Percentiles rank a stretch among this genome's conserved stretches.
Conservation (phyloP, 768 basidiomycete genomes). For the Tephrocybe sp. region DNA sequence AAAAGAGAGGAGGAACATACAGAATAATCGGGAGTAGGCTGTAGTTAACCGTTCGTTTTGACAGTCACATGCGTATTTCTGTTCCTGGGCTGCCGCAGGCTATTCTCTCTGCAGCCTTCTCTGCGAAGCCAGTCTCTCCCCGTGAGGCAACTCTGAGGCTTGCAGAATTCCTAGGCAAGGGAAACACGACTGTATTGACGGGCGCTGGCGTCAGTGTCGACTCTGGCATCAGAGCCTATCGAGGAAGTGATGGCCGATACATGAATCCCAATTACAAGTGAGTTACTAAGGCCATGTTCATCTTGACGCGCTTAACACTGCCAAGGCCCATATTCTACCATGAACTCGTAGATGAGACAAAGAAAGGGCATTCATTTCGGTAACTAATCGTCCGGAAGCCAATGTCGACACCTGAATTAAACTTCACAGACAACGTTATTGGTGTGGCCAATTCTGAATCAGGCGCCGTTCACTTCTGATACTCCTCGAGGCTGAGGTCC, state of each 20-base stretch:
- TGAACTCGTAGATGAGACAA: slow-evolving; percentile 73
- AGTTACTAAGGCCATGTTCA: slow-evolving; percentile 21
- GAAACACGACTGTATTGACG: slow-evolving; percentile 76
- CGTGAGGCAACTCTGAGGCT: slow-evolving; percentile 61
- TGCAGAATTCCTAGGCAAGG: slow-evolving; percentile 62
- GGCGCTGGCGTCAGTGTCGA: slow-evolving; percentile 96
- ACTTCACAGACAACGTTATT: slow-evolving; percentile 76
- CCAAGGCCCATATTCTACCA: slow-evolving; percentile 75
- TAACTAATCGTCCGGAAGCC: slow-evolving; percentile 24
- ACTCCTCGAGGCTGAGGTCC: slow-evolving; percentile 55
- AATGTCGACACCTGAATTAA: neutral
- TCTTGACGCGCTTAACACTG: slow-evolving; percentile 6
- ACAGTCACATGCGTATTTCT: slow-evolving; percentile 73
- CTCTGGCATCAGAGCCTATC: slow-evolving; percentile 93
- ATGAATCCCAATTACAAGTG: slow-evolving; percentile 91
- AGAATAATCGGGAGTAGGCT: slow-evolving; percentile 10
- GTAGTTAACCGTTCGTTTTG: slow-evolving; percentile 20
- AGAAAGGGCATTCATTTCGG: slow-evolving; percentile 73
- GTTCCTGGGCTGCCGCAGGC: slow-evolving; percentile 73
- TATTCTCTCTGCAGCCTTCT: slow-evolving; percentile 45
- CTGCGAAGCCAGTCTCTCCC: slow-evolving; percentile 37
- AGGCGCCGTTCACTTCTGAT: slow-evolving; percentile 10
- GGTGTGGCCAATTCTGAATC: slow-evolving; percentile 38
- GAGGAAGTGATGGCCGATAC: slow-evolving; percentile 83
- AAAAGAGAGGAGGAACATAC: slow-evolving; percentile 6